Evolutionary conservation across 305 asterid genomes (phyloP).

Genomic region (Fraxinus xanthoxyloides): DNA sequence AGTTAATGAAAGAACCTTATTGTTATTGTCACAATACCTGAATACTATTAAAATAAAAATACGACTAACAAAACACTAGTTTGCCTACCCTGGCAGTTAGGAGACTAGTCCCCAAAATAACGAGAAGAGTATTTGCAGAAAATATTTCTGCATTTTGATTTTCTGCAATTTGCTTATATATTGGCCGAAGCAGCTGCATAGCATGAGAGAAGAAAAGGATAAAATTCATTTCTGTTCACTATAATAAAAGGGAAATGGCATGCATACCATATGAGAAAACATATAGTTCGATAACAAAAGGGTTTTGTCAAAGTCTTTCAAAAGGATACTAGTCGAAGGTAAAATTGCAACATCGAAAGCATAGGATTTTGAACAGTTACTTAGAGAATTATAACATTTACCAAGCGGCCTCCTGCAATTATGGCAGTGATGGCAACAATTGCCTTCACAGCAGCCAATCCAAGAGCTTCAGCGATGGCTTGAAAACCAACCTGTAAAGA

Average conservation of each 20-base stretch:
- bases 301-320: neutral
- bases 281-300: slow-evolving; percentile 1
- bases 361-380: slow-evolving; percentile 15
- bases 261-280: slow-evolving; percentile 15
- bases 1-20: slow-evolving; percentile 12
- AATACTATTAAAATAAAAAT: slow-evolving; percentile 16
- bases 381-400: slow-evolving; percentile 26
- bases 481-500: slow-evolving; percentile 80
- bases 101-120: slow-evolving; percentile 93
- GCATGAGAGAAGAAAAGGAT: slow-evolving; percentile 33
- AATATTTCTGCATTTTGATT: slow-evolving; percentile 97
- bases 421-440: slow-evolving; percentile 94
- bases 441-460: slow-evolving; percentile 98
- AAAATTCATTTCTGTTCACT: slow-evolving; percentile 7
- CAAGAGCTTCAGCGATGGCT: slow-evolving; percentile 99
- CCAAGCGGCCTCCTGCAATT: slow-evolving; percentile 98
- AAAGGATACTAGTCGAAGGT: slow-evolving; percentile 15
- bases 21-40: slow-evolving; percentile 11
- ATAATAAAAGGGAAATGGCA: slow-evolving; percentile 2
- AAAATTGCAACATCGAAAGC: slow-evolving; percentile 20
- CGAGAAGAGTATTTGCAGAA: slow-evolving; percentile 94
- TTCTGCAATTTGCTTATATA: slow-evolving; percentile 95
- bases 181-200: slow-evolving; percentile 94
- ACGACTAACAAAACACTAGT: slow-evolving; percentile 20
- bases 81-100: slow-evolving; percentile 90